These are phyloP conservation scores for Esteya vermicola DNA, from an alignment of 2,329 filamentous ascomycete genomes.

Conservation along the genomic window DNA sequence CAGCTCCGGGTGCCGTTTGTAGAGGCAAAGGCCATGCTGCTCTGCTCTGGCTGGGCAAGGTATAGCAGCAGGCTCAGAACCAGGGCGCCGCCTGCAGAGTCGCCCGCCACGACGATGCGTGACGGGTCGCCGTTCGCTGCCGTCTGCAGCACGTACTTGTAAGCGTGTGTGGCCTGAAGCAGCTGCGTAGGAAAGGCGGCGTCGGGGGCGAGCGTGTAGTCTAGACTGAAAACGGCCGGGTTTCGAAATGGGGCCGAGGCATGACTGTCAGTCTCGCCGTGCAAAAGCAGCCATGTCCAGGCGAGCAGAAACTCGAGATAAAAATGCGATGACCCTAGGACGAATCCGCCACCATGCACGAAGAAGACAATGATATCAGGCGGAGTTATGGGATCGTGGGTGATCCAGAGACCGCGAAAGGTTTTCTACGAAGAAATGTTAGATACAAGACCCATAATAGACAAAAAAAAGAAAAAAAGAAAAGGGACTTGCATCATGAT, in stretches of 20 bases:
- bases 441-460: too few relatives aligned
- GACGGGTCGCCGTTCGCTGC: slow-evolving; percentile 34
- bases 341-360: slow-evolving; percentile 70
- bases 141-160: slow-evolving; percentile 51
- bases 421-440: too few relatives aligned
- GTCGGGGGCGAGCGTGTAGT: slow-evolving; percentile 70
- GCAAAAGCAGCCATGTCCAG: slow-evolving; percentile 48
- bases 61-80: slow-evolving; percentile 59
- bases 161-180: slow-evolving; percentile 54
- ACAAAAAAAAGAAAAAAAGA: too few relatives aligned
- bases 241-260: slow-evolving; percentile 54
- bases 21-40: too few relatives aligned
- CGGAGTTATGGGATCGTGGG: slow-evolving; percentile 39
- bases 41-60: too few relatives aligned
- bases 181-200: slow-evolving; percentile 59
- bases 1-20: too few relatives aligned
- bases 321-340: slow-evolving; percentile 70
- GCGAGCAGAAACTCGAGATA: slow-evolving; percentile 72
- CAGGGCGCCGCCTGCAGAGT: slow-evolving; percentile 66
- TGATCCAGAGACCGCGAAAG: slow-evolving; percentile 57
- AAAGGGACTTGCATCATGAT: slow-evolving; percentile 35
- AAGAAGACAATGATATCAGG: slow-evolving; percentile 76
- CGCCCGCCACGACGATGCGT: slow-evolving; percentile 57
- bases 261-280: background rate
- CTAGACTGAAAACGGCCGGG: slow-evolving; percentile 64